Evolutionary conservation across 1,139 yeast genomes (phyloP), one percentile per base, ranked within the genome.

Genomic region (Zygoascus meyerae): DNA sequence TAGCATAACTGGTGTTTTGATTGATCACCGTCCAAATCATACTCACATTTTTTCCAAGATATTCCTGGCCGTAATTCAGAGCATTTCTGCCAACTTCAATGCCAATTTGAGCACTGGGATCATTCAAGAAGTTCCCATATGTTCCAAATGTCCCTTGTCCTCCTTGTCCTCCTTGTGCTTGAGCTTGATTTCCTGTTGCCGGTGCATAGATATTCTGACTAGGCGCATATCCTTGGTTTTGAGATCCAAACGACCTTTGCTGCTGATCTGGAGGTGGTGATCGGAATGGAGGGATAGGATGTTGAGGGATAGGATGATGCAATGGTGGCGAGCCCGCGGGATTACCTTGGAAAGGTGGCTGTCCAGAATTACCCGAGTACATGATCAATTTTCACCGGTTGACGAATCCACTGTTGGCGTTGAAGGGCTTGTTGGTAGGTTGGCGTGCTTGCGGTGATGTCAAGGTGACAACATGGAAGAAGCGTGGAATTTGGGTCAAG

Each of bases 1-100:
- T 42, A 32, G 16, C 11, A 39, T 17, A n/a, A n/a, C n/a, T 12
- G n/a, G 15, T 17, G 11, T 16, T 16, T 5, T 6, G n/a, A 5
- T 11, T 6, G 12, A 15, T 6, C n/a, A n/a, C n/a, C 26, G 26
- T 21, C 26, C 26, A 34, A 10, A 26, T 21, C 12, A 28, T 75
- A 77, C 60, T 75, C 73, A 53, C 72, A 63, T 83, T 85, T 55
- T 81, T 81, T 54, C 83, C 86, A 59, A 87, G 67, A 63, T 85
- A 86, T 54, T 82, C 83, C 57, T 85, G 86, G 34, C 78, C 78
- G 33, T 74, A 74, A 51, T 68, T 81, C 46, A 92, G 77, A 4
- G 97, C 96, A 47, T 78, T 77, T 59, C 86, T 84, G 30, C 97
- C 96, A 52, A 90, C 80, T 60, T 86, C 95, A 32, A 92, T 77